These are phyloP conservation scores for Olyra latifolia DNA, from an alignment of 176 grass and related monocot species.

Conservation along the genomic window DNA sequence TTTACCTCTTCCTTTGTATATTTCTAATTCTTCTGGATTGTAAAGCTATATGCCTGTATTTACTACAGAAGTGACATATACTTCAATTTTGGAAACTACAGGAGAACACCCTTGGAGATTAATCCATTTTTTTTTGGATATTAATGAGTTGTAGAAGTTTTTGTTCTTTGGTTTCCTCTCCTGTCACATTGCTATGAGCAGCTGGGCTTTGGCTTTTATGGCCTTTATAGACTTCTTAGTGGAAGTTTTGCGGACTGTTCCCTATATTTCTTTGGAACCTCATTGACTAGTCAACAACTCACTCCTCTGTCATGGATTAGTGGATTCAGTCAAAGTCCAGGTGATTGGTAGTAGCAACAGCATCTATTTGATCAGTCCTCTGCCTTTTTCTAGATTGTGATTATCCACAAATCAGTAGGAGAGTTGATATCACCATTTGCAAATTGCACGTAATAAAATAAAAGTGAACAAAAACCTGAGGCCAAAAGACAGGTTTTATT, in stretches of 20 bases:
- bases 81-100: slow-evolving; percentile 31
- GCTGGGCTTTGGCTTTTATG: neutral
- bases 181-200: neutral
- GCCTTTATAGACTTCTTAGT: neutral
- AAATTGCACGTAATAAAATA: no score
- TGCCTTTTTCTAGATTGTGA: neutral
- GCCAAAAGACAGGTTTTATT: neutral
- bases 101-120: neutral
- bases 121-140: no score
- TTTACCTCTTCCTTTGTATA: neutral
- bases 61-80: slow-evolving; percentile 21
- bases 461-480: neutral
- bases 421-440: neutral
- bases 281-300: neutral
- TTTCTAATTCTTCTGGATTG: slow-evolving; percentile 40
- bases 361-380: neutral
- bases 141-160: no score
- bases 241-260: neutral
- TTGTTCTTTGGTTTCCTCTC: neutral
- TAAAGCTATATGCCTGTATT: slow-evolving; percentile 28
- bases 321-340: neutral
- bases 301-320: neutral
- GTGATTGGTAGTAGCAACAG: neutral
- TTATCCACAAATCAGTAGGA: neutral
- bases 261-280: neutral